Conservation (phyloP, 169 alveolate genomes). For the Plasmodium malariae region DNA sequence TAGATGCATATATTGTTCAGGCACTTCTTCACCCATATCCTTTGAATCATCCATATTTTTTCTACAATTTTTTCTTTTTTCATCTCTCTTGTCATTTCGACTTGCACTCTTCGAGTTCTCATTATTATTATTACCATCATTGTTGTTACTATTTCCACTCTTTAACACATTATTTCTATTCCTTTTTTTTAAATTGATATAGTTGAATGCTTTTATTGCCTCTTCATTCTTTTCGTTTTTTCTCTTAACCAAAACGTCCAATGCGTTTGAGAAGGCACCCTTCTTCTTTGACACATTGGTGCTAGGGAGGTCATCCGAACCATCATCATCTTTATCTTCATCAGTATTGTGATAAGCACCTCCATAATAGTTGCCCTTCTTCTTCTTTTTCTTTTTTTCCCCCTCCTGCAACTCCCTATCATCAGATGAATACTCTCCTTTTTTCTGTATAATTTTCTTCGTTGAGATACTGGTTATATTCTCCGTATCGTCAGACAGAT, state of each 20-base stretch:
- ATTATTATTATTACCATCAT: background rate
- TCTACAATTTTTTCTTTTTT: conserved; percentile 16
- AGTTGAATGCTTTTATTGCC: conserved; percentile 55
- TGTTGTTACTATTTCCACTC: background rate
- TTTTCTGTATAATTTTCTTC: conserved; percentile 1
- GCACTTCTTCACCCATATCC: conserved; percentile 33
- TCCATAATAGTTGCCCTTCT: background rate
- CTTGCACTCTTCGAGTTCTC: background rate
- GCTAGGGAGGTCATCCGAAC: background rate
- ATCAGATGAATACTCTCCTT: background rate
- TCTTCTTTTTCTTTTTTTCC: background rate
- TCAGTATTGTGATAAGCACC: background rate
- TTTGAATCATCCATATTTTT: conserved; percentile 43
- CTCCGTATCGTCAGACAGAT: background rate
- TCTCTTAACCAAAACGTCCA: conserved; percentile 38
- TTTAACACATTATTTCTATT: conserved; percentile 11
- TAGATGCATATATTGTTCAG: conserved; percentile 28
- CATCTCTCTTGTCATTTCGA: conserved; percentile 10
- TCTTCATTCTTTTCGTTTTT: conserved; percentile 64
- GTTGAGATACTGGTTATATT: background rate
- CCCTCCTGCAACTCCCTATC: background rate
- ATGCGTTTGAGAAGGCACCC: conserved; percentile 48
- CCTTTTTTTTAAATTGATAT: conserved; percentile 46
- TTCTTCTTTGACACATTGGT: conserved; percentile 13
- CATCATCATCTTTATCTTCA: background rate